Evolutionary conservation across 192 early-diverging fungal species (phyloP), one percentile per base, ranked within the genome.

Genomic region (Rhizophagus sp.): DNA sequence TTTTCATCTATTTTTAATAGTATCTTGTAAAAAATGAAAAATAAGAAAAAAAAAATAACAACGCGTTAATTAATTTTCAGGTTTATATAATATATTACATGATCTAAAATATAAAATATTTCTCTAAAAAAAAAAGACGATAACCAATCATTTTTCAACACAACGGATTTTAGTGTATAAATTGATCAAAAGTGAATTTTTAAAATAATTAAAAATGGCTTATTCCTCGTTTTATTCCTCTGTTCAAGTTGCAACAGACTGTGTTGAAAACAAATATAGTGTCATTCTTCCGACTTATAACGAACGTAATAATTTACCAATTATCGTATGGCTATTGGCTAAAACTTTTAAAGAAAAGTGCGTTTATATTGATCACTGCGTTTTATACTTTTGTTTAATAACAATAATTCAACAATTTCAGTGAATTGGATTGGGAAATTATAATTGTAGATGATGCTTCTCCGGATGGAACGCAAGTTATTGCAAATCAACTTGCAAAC

Each of bases 211-310:
- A 47, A 12, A 5, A 2, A 72, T 72, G 44, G 5, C 6, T 71
- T 44, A 27, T 47, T 36, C 34, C 34, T 44, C 30, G 30, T 30
- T 1, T 30, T 30, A 30, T 30, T 30, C 63, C 27, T 65, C 64
- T 1, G 33, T 72, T 72, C n/a, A 39, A 44, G 44, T 72, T 15
- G 39, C 44, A 49, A 49, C 27, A 34, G 27, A 33, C 2, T 11
- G 5, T 3, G 10, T 75, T 12, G 49, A 57, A 41, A 81, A 92
- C 85, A 94, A 94, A 83, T 99, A 97, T 85, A 95, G 95, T 15
- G 96, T 99, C 4, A 90, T 99, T 62, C 85, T 99, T n/a, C 97
- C 97, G 22, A 99, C 97, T 27, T 99, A 99, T 88, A 98, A 99
- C 79, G 97, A 99, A 84, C 91, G 97, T 41, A 92, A 96, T 80